Conservation (phyloP, 192 early-diverging fungal species). For the Coemansia interrupta region DNA sequence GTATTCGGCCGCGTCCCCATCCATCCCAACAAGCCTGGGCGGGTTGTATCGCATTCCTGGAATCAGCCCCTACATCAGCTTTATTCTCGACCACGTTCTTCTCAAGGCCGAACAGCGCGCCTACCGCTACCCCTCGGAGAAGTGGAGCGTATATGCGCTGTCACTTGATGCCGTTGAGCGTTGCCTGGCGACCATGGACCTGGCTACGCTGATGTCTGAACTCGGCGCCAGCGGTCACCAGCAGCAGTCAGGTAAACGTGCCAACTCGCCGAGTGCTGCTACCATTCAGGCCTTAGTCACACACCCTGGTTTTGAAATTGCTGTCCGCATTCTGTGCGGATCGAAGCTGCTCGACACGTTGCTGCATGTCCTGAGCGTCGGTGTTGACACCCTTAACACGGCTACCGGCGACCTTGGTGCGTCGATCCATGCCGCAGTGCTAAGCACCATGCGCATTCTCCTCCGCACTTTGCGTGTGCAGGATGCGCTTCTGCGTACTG, state of each 20-base stretch:
- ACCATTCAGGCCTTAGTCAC: constrained; percentile 51
- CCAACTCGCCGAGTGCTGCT: constrained; percentile 12
- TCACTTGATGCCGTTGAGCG: constrained; percentile 73
- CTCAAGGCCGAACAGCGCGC: constrained; percentile 67
- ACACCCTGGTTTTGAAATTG: constrained; percentile 86
- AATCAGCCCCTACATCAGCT: constrained; percentile 71
- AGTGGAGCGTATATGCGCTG: constrained; percentile 66
- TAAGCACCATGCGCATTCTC: constrained; percentile 59
- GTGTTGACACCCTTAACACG: constrained; percentile 60
- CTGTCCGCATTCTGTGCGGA: constrained; percentile 71
- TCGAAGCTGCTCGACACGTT: constrained; percentile 67
- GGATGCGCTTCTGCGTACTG: constrained; percentile 63
- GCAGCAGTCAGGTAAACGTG: background rate
- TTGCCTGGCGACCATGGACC: constrained; percentile 72
- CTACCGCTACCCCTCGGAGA: constrained; percentile 65
- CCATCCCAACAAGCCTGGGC: constrained; percentile 66
- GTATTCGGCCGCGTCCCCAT: constrained; percentile 35
- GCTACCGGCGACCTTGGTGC: constrained; percentile 20
- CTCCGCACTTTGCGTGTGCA: constrained; percentile 71
- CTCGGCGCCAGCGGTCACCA: constrained; percentile 6
- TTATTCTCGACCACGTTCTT: constrained; percentile 83
- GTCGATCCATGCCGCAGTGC: constrained; percentile 34
- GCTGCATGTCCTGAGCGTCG: constrained; percentile 64
- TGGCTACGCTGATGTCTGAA: constrained; percentile 48
- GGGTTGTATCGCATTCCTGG: constrained; percentile 66